These are phyloP conservation scores for Exophiala xenobiotica DNA, from an alignment of 2,329 filamentous ascomycete genomes.

Conservation along the genomic window DNA sequence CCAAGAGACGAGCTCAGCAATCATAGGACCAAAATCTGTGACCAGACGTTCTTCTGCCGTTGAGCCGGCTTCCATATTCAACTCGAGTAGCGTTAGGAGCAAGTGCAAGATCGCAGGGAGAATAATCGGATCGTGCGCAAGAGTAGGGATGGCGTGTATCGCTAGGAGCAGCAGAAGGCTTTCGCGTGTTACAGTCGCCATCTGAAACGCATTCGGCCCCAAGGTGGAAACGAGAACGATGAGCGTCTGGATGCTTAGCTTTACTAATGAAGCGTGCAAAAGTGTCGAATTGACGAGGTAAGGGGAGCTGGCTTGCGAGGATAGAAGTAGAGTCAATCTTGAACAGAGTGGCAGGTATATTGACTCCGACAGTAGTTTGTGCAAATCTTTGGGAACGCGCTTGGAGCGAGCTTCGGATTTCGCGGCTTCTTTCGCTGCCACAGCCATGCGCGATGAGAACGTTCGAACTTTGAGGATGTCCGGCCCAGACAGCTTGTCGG, in stretches of 20 bases:
- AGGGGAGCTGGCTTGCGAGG: conserved; percentile 31
- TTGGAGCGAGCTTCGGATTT: conserved; percentile 48
- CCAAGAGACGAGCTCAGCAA: conserved; percentile 89
- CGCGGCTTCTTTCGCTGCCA: conserved; percentile 55
- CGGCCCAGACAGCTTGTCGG: conserved; percentile 75
- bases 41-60: conserved; percentile 67
- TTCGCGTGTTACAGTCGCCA: conserved; percentile 79
- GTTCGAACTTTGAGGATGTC: conserved; percentile 84
- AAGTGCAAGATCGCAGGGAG: conserved; percentile 75
- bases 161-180: conserved; percentile 79
- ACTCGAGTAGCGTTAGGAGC: conserved; percentile 75
- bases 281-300: conserved; percentile 42
- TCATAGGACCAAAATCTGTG: conserved; percentile 68
- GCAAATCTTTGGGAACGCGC: conserved; percentile 72
- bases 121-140: conserved; percentile 63
- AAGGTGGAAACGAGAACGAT: conserved; percentile 78
- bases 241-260: conserved; percentile 81
- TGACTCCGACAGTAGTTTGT: conserved; percentile 68
- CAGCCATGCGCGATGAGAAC: conserved; percentile 75
- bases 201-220: conserved; percentile 71
- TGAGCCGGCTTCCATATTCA: conserved; percentile 59
- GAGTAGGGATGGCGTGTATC: conserved; percentile 54
- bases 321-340: conserved; percentile 64
- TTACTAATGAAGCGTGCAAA: conserved; percentile 71
- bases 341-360: conserved; percentile 88